Conservation (phyloP, 148 eudicot species). For the Vaccinium darrowii region DNA sequence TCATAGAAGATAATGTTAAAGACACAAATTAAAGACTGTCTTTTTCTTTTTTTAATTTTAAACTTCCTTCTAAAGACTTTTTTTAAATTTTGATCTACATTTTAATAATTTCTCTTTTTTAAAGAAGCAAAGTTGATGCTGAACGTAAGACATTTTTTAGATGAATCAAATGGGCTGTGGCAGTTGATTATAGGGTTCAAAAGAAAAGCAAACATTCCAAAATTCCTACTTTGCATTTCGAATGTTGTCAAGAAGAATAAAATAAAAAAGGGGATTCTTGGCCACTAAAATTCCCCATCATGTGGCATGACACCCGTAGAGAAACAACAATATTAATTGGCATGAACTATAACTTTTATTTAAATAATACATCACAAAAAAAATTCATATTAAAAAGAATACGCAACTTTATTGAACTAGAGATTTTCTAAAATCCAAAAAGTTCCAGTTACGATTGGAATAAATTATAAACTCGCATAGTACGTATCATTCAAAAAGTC, state of each 20-base stretch:
- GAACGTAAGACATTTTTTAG: not conserved
- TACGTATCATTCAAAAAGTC: not conserved
- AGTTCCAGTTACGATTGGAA: not conserved
- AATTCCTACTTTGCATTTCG: not conserved
- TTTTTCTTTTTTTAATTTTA: no score
- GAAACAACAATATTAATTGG: not conserved
- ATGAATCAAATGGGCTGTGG: not conserved
- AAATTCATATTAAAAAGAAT: not conserved
- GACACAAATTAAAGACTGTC: no score
- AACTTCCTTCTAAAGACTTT: no score
- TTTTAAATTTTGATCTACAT: not conserved
- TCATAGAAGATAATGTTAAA: no score
- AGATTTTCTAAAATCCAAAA: not conserved
- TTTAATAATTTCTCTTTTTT: not conserved
- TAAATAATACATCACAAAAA: not conserved
- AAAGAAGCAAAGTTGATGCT: not conserved
- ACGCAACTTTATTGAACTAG: not conserved
- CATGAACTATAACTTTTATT: not conserved
- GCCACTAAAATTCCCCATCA: not conserved
- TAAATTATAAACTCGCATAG: not conserved
- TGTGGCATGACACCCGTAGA: not conserved
- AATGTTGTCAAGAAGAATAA: constrained; percentile 2
- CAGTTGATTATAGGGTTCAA: not conserved
- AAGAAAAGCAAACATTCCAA: not conserved
- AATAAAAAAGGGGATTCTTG: not conserved